These are phyloP conservation scores for Malbranchea cinnamomea DNA, from an alignment of 2,329 filamentous ascomycete species.

Conservation along the genomic window DNA sequence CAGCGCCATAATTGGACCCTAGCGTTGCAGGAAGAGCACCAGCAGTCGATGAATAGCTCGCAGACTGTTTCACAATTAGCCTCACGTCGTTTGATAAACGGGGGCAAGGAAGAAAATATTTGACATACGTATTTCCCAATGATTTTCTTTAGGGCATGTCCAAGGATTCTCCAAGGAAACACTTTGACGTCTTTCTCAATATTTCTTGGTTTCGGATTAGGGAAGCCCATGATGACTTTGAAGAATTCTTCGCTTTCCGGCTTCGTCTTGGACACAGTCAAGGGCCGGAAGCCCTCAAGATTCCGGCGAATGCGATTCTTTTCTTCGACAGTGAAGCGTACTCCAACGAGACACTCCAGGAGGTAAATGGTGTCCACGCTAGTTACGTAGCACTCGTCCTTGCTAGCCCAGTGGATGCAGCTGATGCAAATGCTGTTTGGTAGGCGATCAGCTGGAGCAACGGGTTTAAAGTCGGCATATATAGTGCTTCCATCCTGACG, in stretches of 20 bases:
- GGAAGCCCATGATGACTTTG: constrained; percentile 97
- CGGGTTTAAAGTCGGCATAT: constrained; percentile 61
- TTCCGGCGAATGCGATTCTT: constrained; percentile 97
- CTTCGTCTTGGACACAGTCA: constrained; percentile 89
- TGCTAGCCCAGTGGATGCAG: constrained; percentile 95
- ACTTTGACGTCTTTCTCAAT: constrained; percentile 99
- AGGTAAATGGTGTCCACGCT: constrained; percentile 94
- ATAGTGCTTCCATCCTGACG: constrained; percentile 71
- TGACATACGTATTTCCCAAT: constrained; percentile 80
- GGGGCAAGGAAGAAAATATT: constrained; percentile 6
- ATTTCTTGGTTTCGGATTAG: constrained; percentile 85
- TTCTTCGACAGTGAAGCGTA: constrained; percentile 86
- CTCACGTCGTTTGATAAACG: constrained; percentile 17
- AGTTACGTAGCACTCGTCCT: constrained; percentile 79
- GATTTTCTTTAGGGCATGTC: constrained; percentile 85
- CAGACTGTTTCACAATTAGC: constrained; percentile 35
- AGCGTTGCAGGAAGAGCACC: constrained; percentile 26
- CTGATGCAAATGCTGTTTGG: constrained; percentile 86
- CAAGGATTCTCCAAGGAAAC: constrained; percentile 87
- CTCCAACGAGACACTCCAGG: constrained; percentile 77
- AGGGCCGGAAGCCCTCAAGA: constrained; percentile 79
- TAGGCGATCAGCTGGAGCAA: constrained; percentile 63
- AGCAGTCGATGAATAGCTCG: constrained; percentile 54
- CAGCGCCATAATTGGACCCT: constrained; percentile 24
- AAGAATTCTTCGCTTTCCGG: constrained; percentile 91